phyloP scores from a whole-genome alignment of 2,329 filamentous ascomycete genomes.

The Colletotrichum gloeosporioides region DNA sequence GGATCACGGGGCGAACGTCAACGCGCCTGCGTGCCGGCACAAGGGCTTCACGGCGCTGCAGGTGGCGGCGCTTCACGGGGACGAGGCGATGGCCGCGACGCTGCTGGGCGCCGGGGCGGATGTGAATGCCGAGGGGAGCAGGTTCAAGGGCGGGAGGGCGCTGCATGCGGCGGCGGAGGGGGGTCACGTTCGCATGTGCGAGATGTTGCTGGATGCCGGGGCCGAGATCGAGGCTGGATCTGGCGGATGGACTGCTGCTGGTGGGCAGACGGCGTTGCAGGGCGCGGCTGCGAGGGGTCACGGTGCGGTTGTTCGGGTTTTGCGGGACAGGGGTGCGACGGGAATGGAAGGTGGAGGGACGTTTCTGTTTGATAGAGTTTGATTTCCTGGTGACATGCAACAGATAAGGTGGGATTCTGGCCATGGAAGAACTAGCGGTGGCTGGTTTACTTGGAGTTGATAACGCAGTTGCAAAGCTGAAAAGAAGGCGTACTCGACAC shows the following conservation, averaged over 20 bases:
- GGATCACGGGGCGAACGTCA: conserved; percentile 21
- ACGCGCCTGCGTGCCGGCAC: conserved; percentile 20
- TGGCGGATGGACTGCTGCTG: neutral
- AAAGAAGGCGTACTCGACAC: neutral
- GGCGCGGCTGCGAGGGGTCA: conserved; percentile 39
- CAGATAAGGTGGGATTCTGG: neutral
- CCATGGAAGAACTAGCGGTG: neutral
- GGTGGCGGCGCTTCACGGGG: conserved; percentile 35
- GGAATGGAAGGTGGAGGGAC: conserved; percentile 14
- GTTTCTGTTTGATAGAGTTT: conserved; percentile 10
- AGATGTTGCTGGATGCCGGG: conserved; percentile 36
- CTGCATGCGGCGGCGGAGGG: conserved; percentile 25
- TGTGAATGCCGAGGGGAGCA: conserved; percentile 27
- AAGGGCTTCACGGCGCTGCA: conserved; percentile 37
- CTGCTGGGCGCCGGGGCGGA: conserved; percentile 27
- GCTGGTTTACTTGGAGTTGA: neutral
- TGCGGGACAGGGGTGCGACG: conserved; percentile 41
- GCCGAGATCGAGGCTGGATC: conserved; percentile 42
- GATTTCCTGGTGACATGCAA: neutral
- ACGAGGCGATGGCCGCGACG: conserved; percentile 32
- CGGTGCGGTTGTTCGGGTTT: conserved; percentile 43
- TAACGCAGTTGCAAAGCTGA: neutral
- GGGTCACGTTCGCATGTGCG: conserved; percentile 24
- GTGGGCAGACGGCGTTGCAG: conserved; percentile 36
- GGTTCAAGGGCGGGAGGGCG: conserved; percentile 22